A percentile compares a stretch with the other conserved stretches of the same genome.
These are phyloP conservation scores for Aspergillus indologenus DNA, from an alignment of 495 filamentous ascomycete species.

Conservation along the genomic window DNA sequence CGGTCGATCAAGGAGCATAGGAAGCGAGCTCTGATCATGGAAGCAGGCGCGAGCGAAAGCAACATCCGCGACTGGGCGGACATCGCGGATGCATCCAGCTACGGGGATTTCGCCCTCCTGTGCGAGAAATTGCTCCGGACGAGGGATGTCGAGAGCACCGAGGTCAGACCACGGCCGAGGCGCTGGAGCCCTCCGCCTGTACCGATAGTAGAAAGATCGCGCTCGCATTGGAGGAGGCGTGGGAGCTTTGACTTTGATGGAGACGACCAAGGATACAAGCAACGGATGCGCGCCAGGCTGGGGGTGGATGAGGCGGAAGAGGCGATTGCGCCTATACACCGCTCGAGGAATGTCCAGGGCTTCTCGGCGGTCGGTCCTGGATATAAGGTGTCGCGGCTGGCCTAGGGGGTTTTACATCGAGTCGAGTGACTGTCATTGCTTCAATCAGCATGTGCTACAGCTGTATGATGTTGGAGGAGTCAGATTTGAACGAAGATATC, in stretches of 20 bases:
- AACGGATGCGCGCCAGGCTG: background rate
- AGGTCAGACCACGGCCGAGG: background rate
- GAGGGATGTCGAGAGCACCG: background rate
- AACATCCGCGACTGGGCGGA: constrained; percentile 1
- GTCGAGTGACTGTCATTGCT: background rate
- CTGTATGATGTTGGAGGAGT: background rate
- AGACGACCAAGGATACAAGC: background rate
- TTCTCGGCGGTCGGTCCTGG: constrained; percentile 9
- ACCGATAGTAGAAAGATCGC: background rate
- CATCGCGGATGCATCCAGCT: background rate
- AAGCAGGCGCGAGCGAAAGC: background rate
- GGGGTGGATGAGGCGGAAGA: background rate
- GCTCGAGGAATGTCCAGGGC: background rate
- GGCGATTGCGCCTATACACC: background rate
- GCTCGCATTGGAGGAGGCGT: background rate
- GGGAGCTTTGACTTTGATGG: background rate
- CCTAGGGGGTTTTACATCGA: background rate
- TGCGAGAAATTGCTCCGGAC: constrained; percentile 4
- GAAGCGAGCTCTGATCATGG: constrained; percentile 5
- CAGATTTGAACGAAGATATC: too few species aligned
- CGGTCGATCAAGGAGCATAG: constrained; percentile 1
- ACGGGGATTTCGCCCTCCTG: background rate
- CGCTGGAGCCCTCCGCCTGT: background rate
- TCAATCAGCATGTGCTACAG: background rate
- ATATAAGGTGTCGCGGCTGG: constrained; percentile 6